A percentile compares a stretch with the other conserved stretches of the same genome.
Evolutionary conservation across 345 rosid species (phyloP).

Genomic region (Moricandia arvensis): DNA sequence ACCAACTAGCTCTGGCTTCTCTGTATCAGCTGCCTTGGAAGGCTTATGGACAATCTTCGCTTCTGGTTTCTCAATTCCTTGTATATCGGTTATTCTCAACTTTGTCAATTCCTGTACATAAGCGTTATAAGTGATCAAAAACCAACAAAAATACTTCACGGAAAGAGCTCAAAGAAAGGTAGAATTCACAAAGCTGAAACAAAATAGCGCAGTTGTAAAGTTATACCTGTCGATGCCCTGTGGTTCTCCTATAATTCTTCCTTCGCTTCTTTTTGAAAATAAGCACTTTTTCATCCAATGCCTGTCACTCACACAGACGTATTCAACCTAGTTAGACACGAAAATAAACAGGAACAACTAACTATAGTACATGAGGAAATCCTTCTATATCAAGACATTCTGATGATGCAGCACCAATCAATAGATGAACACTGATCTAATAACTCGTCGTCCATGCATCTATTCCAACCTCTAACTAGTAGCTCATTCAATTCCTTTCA

Average conservation of each 20-base stretch:
- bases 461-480: background rate
- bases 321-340: background rate
- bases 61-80: conserved; percentile 83
- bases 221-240: conserved; percentile 85
- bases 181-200: background rate
- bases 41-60: conserved; percentile 34
- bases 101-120: conserved; percentile 79
- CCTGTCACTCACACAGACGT: conserved; percentile 46
- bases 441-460: background rate
- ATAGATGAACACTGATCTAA: conserved; percentile 7
- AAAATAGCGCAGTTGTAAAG: background rate
- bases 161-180: background rate
- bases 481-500: background rate
- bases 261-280: conserved; percentile 94
- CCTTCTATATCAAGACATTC: background rate
- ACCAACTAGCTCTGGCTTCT: conserved; percentile 55
- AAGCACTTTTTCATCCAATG: conserved; percentile 89
- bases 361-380: background rate
- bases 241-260: conserved; percentile 82
- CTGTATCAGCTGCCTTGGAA: conserved; percentile 39
- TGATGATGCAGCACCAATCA: background rate
- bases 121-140: background rate
- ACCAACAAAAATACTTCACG: background rate
- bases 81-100: conserved; percentile 86
- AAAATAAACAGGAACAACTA: background rate